These are phyloP conservation scores for Endogone sp. DNA, from an alignment of 192 early-diverging fungal genomes.

Conservation along the genomic window DNA sequence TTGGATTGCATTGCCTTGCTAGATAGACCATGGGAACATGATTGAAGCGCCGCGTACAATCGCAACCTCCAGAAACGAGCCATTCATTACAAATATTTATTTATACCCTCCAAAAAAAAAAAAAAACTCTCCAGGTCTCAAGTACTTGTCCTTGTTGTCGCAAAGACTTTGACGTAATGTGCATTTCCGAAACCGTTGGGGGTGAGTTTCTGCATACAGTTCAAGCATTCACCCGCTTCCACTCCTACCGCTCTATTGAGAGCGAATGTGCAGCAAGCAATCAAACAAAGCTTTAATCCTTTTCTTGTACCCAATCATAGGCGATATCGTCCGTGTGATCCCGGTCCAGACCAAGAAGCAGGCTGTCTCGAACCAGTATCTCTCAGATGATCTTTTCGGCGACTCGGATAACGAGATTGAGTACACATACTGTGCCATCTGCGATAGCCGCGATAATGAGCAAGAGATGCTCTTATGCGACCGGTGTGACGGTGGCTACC, in stretches of 20 bases:
- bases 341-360: not conserved
- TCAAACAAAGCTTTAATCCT: too few species aligned
- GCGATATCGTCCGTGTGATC: not conserved
- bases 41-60: too few species aligned
- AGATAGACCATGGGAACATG: too few species aligned
- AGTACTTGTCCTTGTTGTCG: conserved; percentile 2
- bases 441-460: not conserved
- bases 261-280: too few species aligned
- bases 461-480: not conserved
- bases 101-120: too few species aligned
- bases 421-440: not conserved
- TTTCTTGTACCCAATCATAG: too few species aligned
- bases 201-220: not conserved
- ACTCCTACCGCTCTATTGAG: too few species aligned
- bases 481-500: not conserved
- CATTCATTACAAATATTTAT: too few species aligned
- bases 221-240: not conserved
- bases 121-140: not conserved
- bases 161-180: not conserved
- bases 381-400: not conserved
- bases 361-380: not conserved
- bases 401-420: too few species aligned
- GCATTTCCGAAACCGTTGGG: not conserved
- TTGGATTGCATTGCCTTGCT: too few species aligned
- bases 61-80: too few species aligned